Evolutionary conservation across 768 basidiomycete genomes (phyloP), one percentile per base, ranked within the genome.

Genomic region (Suillus tomentosus): DNA sequence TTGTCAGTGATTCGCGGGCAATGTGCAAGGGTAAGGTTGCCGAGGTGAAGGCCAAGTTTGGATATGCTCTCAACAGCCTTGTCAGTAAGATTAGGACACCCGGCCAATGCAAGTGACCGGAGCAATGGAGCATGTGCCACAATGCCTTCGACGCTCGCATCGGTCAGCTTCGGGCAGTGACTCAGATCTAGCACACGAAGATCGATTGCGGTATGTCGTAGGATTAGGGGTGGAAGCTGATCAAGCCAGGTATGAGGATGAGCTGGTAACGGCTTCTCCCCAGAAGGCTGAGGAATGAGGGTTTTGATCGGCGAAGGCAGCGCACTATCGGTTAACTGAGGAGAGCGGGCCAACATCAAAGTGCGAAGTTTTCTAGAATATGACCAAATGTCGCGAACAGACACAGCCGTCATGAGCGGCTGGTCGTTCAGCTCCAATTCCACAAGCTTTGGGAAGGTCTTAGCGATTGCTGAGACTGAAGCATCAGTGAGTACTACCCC

Each of bases 391-490:
- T 94, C 92, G 43, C 90, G 85, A 40, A 94, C 81, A 0, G 92
- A 87, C 54, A 83, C 73, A 7, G 85, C 83, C 9, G 90, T 91
- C 62, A 97, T 70, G 47, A 87, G 80, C 11, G 85, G 84, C 65
- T 94, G 87, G 70, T 84, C 84, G 70, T 78, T 86, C 43, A 96
- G 78, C 72, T 97, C 95, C 66, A 96, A 80, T 74, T 96, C 95
- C 61, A 90, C 79, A 31, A 97, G 85, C 64, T 85, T 83, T 5
- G 91, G 87, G 72, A 92, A 94, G 11, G 86, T 82, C 62, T 85
- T 88, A 19, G 87, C 89, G 67, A 97, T 84, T 14, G 87, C 84
- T 64, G 87, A 86, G 64, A 96, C 81, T 2, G 84, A 77, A 8
- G 73, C 71, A 64, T 87, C 85, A 1, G 86, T 87, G 50, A 96